Base-by-base conservation (phyloP, 495 filamentous ascomycete species). In the Aspergillus avenaceus region DNA sequence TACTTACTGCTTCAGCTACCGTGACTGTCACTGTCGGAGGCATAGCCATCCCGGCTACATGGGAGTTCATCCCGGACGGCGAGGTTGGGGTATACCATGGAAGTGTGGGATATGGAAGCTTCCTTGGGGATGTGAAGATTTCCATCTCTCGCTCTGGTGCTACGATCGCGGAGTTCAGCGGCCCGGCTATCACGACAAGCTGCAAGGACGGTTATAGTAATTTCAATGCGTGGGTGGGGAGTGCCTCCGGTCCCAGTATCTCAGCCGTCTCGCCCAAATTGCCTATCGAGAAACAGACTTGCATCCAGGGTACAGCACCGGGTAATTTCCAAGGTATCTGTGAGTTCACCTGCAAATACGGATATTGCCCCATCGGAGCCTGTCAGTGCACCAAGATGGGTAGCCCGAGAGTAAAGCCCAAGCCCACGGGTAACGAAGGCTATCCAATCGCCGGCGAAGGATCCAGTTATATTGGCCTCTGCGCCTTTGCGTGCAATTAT, bases 1-100 rank as follows among this genome's bases (percentile, higher is more conserved):
- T 65, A 0, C 29, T 65, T 1, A 31, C 41, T 6, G 24, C 54
- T 32, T 41, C 56, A 25, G 49, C 59, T 49, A 31, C 66, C 0
- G 67, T 84, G 27, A 64, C 61, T 0, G 69, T 84, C 16, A 50
- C 63, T 1, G 77, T 84, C 42, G 82, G 81, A 1, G 66, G 65
- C 2, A 42, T 51, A 0, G 53, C 13, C 13, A 18, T 56, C 12
- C 59, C 68, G 25, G 67, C 61, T 0, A 67, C 71, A 11, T 64
- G 67, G 47, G 66, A 69, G 0, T 57, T 44, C 0, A 60, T 61
- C 2, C 56, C 59, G 0, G 36, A 49, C 12, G 53, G 42, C 12
- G 68, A 60, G 11, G 56, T 69, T 8, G 78, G 74, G 1, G 68
- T 83, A 42, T 79, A 80, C 23, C 69, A 79, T 53, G 63, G 68